phyloP scores from a whole-genome alignment of 139 green algal species.

The Volvox africanus region DNA sequence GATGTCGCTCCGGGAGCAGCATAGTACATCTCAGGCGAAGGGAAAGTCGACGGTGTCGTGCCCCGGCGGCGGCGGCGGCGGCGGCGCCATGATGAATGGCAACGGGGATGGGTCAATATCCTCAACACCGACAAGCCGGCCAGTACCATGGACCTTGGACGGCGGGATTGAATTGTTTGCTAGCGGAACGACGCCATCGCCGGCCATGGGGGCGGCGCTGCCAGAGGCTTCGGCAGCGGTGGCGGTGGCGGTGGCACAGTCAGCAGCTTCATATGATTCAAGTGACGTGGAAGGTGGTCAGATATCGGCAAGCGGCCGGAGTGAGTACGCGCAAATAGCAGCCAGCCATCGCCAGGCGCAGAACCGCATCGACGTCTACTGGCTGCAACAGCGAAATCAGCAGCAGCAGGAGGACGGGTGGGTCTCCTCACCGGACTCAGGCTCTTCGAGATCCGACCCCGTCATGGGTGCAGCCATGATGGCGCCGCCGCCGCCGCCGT shows the following conservation, averaged over 20 bases:
- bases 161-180: background rate
- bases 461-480: too few relatives aligned
- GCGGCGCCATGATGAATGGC: background rate
- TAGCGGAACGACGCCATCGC: background rate
- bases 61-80: background rate
- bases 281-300: too few relatives aligned
- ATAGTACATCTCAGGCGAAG: background rate
- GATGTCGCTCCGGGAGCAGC: constrained; percentile 32
- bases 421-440: too few relatives aligned
- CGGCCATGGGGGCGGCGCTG: background rate
- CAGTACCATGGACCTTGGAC: background rate
- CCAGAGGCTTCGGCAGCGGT: background rate
- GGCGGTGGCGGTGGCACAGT: background rate
- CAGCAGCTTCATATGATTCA: too few relatives aligned
- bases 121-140: background rate
- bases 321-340: too few relatives aligned
- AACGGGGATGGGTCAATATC: background rate
- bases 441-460: too few relatives aligned
- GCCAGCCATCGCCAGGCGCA: too few relatives aligned
- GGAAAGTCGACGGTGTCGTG: background rate
- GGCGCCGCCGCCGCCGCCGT: too few relatives aligned
- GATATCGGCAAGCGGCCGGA: too few relatives aligned
- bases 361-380: too few relatives aligned
- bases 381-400: background rate
- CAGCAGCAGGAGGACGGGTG: background rate